Evolutionary conservation across 441 rosid species (phyloP), one percentile per base, ranked within the genome.

Genomic region (Arabidopsis hybrid): DNA sequence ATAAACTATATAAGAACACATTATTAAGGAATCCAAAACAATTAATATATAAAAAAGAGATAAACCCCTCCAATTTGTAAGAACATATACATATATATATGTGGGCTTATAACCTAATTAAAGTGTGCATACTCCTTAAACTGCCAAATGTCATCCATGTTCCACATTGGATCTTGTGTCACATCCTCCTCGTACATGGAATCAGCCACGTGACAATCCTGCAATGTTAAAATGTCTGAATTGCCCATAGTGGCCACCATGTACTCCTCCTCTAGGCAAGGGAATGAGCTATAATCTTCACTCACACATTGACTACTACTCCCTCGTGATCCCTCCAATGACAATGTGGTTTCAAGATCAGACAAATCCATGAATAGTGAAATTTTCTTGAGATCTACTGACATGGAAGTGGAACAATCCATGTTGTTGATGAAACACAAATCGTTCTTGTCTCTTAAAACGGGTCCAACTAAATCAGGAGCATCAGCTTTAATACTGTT

Each of bases 181-280:
- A 42, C 66, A 42, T 67, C 74, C 18, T 67, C 78, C 78, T 67
- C 78, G 62, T 75, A 75, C 56, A 12, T 61, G 42, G 69, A 75
- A 60, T 43, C 43, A 16, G 51, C 64, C 52, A 75, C 40, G 29
- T 53, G 74, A 26, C 34, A 31, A 32, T 51, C 42, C 2, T 50
- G 68, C 18, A 35, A 32, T 21, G 62, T 6, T 39, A 47, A 57
- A 75, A 52, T 75, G 36, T 42, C 69, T 52, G 50, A 75, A 68
- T 14, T 68, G 9, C 51, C 74, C 79, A 53, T 75, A 6, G 63
- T 50, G 17, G 62, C 11, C 64, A 55, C 40, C 40, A 31, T 50
- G 78, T 67, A 42, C 47, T 75, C 73, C 18, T 34, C 65, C 31
- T 66, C 53, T 45, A 60, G 8, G 38, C 49, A 60, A 66, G 36